Evolutionary conservation across 495 filamentous ascomycete species (phyloP), one percentile per base, ranked within the genome.

Genomic region (Aspergillus incahuasiensis): DNA sequence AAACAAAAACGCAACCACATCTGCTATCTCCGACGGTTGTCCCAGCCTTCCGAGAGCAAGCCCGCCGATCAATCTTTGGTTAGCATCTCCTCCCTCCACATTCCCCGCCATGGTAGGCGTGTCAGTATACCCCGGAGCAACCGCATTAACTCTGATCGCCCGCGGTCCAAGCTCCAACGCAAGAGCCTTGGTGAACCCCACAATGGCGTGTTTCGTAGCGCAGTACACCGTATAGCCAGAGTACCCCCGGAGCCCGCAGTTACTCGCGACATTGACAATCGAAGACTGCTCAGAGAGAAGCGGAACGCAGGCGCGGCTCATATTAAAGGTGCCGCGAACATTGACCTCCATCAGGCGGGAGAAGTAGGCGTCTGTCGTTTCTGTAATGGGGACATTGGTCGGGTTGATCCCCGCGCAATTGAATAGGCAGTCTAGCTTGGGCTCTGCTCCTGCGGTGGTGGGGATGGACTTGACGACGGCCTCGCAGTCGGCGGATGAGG

Each of bases 351-450:
- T 38, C 4, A 63, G 40, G 13, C 51, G 32, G 16, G 18, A 25
- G 40, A 56, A 57, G 21, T 61, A 55, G 4, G 38, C 42, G 39
- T 64, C 62, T 21, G 62, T 64, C 13, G 58, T 61, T 3, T 52
- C 47, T 58, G 45, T 70, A 55, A 79, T 64, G 25, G 76, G 59
- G 54, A 73, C 68, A 13, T 71, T 57, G 22, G 74, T 79, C 5
- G 78, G 76, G 47, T 79, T 79, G 15, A 81, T 65, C 19, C 79
- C 78, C 1, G 79, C 79, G 58, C 77, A 79, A 61, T 80, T 80
- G 67, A 82, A 78, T 3, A 82, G 65, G 49, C 72, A 68, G 63
- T 78, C 61, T 15, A 78, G 60, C 2, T 49, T 44, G 24, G 25
- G 25, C 25, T 28, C 25, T 28, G 25, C 25, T 28, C 25, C 25